Conservation (phyloP, 2,329 filamentous ascomycete genomes). For the Arachnopeziza araneosa region DNA sequence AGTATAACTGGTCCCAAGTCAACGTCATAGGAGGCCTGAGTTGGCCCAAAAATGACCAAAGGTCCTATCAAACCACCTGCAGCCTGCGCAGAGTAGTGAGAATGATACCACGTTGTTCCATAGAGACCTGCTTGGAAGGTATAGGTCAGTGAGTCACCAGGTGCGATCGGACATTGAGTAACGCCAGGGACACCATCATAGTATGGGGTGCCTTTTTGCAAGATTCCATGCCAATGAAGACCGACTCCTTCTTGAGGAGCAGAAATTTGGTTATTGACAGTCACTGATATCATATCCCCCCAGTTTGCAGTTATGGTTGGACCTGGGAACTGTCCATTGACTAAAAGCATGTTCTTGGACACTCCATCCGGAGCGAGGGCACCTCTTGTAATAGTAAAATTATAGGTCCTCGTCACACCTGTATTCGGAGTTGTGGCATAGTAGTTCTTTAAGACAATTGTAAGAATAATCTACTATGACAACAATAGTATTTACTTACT, state of each 20-base stretch:
- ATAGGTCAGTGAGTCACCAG: conserved; percentile 28
- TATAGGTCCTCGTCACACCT: conserved; percentile 33
- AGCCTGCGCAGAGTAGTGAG: conserved; percentile 44
- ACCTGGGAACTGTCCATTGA: not conserved
- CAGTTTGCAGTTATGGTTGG: not conserved
- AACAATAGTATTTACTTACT: not conserved
- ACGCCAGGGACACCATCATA: conserved; percentile 39
- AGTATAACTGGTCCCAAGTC: conserved; percentile 49
- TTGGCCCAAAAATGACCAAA: conserved; percentile 55
- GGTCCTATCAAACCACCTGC: conserved; percentile 51
- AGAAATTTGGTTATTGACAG: not conserved
- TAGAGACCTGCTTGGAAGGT: conserved; percentile 7
- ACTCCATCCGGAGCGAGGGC: conserved; percentile 15
- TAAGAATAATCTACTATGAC: not conserved
- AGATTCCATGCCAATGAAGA: conserved; percentile 39
- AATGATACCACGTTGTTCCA: conserved; percentile 54
- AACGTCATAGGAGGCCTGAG: conserved; percentile 49
- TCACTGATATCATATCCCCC: not conserved
- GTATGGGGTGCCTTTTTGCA: conserved; percentile 34
- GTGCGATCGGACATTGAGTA: conserved; percentile 59
- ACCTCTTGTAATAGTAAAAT: conserved; percentile 28
- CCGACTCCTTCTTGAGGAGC: not conserved
- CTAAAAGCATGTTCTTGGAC: not conserved
- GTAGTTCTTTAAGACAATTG: conserved; percentile 31
- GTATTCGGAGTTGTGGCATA: conserved; percentile 34